Evolutionary conservation across 495 filamentous ascomycete species (phyloP).

Genomic region (Talaromyces wortmannii): DNA sequence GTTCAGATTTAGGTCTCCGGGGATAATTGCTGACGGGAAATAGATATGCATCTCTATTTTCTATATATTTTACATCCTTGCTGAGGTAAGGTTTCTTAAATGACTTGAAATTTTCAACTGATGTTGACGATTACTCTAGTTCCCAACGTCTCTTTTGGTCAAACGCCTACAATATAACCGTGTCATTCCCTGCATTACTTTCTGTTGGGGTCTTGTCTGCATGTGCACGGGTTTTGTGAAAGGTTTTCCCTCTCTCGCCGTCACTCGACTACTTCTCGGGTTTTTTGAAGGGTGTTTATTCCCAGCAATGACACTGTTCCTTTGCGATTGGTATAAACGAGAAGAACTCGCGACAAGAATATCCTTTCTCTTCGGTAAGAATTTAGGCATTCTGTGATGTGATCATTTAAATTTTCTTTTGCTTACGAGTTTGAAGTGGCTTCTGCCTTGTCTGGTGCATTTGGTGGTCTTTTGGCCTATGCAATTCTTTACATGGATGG

Average conservation of each 20-base stretch:
- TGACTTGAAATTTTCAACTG: background rate
- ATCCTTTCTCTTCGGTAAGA: background rate
- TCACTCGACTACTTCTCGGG: background rate
- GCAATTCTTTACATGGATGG: conserved; percentile 54
- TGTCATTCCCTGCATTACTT: background rate
- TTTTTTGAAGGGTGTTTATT: background rate
- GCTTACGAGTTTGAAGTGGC: background rate
- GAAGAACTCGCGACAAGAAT: background rate
- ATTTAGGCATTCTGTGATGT: no score
- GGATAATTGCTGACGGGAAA: background rate
- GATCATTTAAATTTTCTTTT: background rate
- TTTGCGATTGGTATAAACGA: background rate
- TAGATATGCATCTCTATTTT: background rate
- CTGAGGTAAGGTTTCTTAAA: background rate
- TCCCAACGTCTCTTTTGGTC: background rate
- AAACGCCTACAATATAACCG: background rate
- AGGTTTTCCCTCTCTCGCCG: background rate
- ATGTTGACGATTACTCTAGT: background rate
- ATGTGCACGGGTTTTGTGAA: background rate
- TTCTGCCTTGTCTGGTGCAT: conserved; percentile 48
- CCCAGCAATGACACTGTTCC: background rate
- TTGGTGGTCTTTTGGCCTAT: conserved; percentile 58
- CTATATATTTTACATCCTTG: background rate
- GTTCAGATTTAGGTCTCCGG: background rate
- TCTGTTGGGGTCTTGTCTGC: background rate